Percentiles rank a stretch among this genome's conserved stretches.
Conservation (phyloP, 2,329 filamentous ascomycete genomes). For the Ophiocordyceps australis region DNA sequence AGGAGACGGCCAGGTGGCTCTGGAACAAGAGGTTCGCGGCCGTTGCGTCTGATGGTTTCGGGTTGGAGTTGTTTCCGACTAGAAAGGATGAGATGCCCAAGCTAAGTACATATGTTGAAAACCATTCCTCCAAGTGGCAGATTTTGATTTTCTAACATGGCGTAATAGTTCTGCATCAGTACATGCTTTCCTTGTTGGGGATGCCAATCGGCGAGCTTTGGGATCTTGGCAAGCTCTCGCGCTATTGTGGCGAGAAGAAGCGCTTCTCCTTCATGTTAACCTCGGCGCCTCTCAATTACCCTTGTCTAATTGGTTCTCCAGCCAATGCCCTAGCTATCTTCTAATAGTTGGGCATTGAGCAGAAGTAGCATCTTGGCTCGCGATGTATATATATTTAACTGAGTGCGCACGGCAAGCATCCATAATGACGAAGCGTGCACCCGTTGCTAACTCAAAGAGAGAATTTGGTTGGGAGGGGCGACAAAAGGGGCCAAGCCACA, state of each 20-base stretch:
- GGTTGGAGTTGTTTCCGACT: constrained; percentile 46
- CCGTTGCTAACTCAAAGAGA: no score
- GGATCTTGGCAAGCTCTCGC: constrained; percentile 33
- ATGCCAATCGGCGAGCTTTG: constrained; percentile 36
- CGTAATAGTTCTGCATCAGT: constrained; percentile 23
- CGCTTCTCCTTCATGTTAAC: constrained; percentile 45
- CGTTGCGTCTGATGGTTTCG: constrained; percentile 42
- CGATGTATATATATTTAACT: no score
- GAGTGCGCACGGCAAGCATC: no score
- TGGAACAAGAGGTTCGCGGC: constrained; percentile 52
- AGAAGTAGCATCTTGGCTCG: no score
- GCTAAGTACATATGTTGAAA: no score
- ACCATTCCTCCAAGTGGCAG: no score
- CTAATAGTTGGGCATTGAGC: no score
- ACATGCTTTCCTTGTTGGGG: constrained; percentile 30
- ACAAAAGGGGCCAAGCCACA: no score
- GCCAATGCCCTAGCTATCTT: constrained; percentile 29
- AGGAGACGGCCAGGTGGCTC: constrained; percentile 43
- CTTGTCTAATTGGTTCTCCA: constrained; percentile 28
- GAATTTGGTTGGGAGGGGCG: no score
- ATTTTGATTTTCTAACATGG: neutral
- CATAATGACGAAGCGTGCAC: no score
- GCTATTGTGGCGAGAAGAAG: constrained; percentile 29
- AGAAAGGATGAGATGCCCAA: constrained; percentile 22
- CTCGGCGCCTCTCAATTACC: constrained; percentile 38